These are phyloP conservation scores for Cavenderia fasciculata DNA, from an alignment of 78 protist species.

Conservation along the genomic window DNA sequence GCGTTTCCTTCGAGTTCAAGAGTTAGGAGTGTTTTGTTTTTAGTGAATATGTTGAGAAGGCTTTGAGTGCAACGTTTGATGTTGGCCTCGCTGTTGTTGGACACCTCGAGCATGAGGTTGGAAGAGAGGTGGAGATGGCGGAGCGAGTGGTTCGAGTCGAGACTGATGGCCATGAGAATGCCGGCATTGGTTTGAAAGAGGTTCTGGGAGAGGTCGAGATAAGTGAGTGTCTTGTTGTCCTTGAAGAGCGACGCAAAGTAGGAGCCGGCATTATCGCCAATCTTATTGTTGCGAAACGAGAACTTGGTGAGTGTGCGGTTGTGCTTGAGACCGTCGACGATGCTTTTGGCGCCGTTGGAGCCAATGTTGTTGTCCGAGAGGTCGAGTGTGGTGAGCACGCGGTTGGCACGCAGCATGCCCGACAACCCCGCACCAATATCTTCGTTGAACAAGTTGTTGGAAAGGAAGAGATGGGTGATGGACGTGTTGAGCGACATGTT, in stretches of 20 bases:
- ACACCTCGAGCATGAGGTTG: slow-evolving; percentile 8
- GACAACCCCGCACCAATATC: slow-evolving; percentile 9
- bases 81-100: not conserved
- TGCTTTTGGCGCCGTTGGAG: slow-evolving; percentile 3
- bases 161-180: not conserved
- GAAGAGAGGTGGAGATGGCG: not conserved
- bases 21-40: not conserved
- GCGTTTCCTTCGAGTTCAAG: slow-evolving; percentile 53
- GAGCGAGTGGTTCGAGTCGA: slow-evolving; percentile 4
- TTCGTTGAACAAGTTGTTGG: slow-evolving; percentile 30
- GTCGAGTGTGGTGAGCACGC: slow-evolving; percentile 2
- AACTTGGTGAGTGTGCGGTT: not conserved
- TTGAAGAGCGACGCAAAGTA: not conserved
- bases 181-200: slow-evolving; percentile 17
- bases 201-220: slow-evolving; percentile 8
- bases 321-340: slow-evolving; percentile 19
- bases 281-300: slow-evolving; percentile 30
- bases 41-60: not conserved
- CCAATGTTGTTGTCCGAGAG: slow-evolving; percentile 40
- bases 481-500: not conserved
- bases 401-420: slow-evolving; percentile 7
- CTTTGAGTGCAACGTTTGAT: slow-evolving; percentile 38
- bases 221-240: slow-evolving; percentile 7
- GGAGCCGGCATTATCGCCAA: not conserved
- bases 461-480: not conserved